Evolutionary conservation across 108 stramenopile species (phyloP).

Genomic region (Pseudonitzschia multistriata): DNA sequence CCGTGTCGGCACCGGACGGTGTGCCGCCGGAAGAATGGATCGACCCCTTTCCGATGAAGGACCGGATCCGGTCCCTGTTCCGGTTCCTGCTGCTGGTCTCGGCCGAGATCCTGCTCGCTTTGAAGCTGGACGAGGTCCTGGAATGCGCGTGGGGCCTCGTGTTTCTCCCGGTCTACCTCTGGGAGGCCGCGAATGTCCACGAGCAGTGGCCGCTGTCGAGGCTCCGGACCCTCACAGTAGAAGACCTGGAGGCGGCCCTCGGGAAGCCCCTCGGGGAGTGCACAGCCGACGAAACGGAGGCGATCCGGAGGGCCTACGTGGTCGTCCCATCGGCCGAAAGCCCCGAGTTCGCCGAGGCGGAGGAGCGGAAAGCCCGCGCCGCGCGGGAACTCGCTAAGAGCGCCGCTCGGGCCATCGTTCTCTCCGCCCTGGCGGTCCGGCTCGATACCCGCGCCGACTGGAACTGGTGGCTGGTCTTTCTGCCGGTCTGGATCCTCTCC

Average conservation of each 20-base stretch:
- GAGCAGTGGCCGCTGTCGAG: constrained; percentile 59
- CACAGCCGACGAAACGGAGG: constrained; percentile 64
- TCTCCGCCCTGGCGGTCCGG: constrained; percentile 58
- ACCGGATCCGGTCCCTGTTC: constrained; percentile 53
- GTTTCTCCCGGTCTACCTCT: constrained; percentile 70
- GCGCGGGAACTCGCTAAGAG: constrained; percentile 65
- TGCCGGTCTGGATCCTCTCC: constrained; percentile 68
- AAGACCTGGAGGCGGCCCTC: constrained; percentile 73
- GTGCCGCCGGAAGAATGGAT: constrained; percentile 83
- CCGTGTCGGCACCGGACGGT: constrained; percentile 75
- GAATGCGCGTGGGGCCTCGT: constrained; percentile 53
- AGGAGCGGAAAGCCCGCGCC: constrained; percentile 52
- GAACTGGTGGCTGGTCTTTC: constrained; percentile 89
- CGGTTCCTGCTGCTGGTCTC: constrained; percentile 57
- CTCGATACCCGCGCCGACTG: constrained; percentile 54
- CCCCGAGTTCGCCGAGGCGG: constrained; percentile 61
- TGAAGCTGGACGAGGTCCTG: constrained; percentile 60
- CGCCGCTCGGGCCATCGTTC: constrained; percentile 56
- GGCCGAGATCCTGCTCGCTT: constrained; percentile 65
- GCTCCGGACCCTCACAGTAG: constrained; percentile 70
- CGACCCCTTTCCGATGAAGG: constrained; percentile 82
- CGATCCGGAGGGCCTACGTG: constrained; percentile 63
- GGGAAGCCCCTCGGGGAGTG: constrained; percentile 75
- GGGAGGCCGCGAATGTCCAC: constrained; percentile 68
- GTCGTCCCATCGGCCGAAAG: constrained; percentile 65